phyloP scores from a whole-genome alignment of 2,329 filamentous ascomycete genomes.

The Aspergillus terreus region DNA sequence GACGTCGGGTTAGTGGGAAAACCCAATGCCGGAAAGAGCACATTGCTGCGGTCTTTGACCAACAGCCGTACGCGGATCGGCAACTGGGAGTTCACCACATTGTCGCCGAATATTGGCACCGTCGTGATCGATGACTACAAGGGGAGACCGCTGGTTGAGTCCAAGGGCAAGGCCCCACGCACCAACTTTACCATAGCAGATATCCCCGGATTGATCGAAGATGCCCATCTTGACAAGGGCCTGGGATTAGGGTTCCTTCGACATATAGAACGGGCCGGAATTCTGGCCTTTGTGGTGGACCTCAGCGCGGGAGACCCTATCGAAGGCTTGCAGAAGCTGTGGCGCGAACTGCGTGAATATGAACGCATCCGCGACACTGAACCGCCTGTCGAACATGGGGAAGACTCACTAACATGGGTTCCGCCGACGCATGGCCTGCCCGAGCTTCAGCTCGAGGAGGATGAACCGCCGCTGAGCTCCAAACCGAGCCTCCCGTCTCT shows the following conservation, averaged over 20 bases:
- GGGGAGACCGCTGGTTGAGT: constrained; percentile 62
- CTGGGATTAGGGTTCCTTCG: constrained; percentile 88
- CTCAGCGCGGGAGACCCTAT: constrained; percentile 77
- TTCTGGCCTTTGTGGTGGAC: constrained; percentile 92
- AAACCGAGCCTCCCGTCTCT: constrained; percentile 41
- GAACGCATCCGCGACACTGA: constrained; percentile 75
- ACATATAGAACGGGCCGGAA: constrained; percentile 88
- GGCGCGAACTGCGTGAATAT: constrained; percentile 87
- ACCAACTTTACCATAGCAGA: constrained; percentile 91
- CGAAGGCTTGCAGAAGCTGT: constrained; percentile 71
- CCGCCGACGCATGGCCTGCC: constrained; percentile 24
- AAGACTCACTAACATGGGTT: constrained; percentile 57
- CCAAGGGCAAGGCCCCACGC: constrained; percentile 53
- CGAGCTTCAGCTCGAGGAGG: constrained; percentile 16
- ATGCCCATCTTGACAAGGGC: constrained; percentile 86
- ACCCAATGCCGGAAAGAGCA: constrained; percentile 95
- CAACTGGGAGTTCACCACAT: constrained; percentile 93
- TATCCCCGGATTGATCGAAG: constrained; percentile 89
- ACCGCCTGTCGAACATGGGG: constrained; percentile 59
- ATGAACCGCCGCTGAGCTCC: neutral
- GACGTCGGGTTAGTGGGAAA: constrained; percentile 93
- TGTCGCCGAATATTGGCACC: constrained; percentile 93
- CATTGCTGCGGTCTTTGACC: constrained; percentile 79
- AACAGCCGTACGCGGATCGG: constrained; percentile 87
- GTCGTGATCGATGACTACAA: constrained; percentile 86